Evolutionary conservation across 495 filamentous ascomycete genomes (phyloP).

Genomic region (Articulospora tetracladia): DNA sequence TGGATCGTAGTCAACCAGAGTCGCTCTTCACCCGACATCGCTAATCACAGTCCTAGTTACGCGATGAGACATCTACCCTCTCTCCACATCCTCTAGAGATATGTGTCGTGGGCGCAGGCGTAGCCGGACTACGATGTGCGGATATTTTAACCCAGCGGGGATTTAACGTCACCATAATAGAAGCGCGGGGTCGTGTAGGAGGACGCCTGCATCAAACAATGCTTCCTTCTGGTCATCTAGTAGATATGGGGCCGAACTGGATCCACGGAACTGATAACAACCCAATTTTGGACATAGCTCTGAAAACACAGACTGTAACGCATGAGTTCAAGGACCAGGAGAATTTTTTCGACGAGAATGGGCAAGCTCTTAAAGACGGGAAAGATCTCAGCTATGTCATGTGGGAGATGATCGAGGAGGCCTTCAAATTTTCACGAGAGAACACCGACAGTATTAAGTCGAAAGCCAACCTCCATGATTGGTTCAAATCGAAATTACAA

Average conservation of each 20-base stretch:
- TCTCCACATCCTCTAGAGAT: slow-evolving; percentile 36
- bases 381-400: slow-evolving; percentile 55
- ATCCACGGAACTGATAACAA: slow-evolving; percentile 66
- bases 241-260: slow-evolving; percentile 85
- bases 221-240: slow-evolving; percentile 43
- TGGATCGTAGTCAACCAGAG: no score
- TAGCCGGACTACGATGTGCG: slow-evolving; percentile 84
- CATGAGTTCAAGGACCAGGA: slow-evolving; percentile 55
- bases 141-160: slow-evolving; percentile 77
- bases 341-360: slow-evolving; percentile 59
- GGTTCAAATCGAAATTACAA: slow-evolving; percentile 59
- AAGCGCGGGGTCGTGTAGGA: slow-evolving; percentile 79
- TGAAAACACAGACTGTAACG: slow-evolving; percentile 57
- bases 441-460: slow-evolving; percentile 59
- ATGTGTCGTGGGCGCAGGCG: slow-evolving; percentile 79
- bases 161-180: slow-evolving; percentile 77
- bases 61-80: background rate
- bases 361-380: slow-evolving; percentile 47
- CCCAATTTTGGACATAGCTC: slow-evolving; percentile 76
- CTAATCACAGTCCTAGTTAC: no score
- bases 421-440: slow-evolving; percentile 74
- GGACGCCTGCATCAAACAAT: slow-evolving; percentile 63
- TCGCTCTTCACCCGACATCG: no score
- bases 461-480: slow-evolving; percentile 71
- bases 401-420: slow-evolving; percentile 73